phyloP scores from a whole-genome alignment of 169 alveolate species.

The Toxoplasma gondii region DNA sequence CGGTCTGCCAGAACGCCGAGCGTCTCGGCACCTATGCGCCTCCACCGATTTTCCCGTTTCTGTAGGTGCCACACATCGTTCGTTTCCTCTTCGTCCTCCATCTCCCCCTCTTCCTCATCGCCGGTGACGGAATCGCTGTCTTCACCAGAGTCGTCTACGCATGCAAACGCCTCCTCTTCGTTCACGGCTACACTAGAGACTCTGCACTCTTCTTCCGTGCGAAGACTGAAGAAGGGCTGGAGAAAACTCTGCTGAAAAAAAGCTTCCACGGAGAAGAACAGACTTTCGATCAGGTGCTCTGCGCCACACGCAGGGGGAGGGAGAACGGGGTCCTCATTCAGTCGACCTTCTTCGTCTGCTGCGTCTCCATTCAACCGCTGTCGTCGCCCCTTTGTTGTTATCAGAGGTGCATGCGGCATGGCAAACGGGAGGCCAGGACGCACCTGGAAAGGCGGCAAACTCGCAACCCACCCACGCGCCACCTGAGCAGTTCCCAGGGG shows the following conservation, averaged over 20 bases:
- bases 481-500: constrained; percentile 19
- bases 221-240: background rate
- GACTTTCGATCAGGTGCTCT: constrained; percentile 16
- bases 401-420: background rate
- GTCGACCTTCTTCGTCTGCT: background rate
- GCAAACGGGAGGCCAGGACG: constrained; percentile 12
- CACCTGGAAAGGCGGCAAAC: background rate
- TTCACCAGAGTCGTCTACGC: background rate
- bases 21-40: background rate
- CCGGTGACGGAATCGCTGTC: background rate
- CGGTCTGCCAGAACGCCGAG: background rate
- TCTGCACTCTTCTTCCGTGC: background rate
- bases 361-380: background rate
- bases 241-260: background rate
- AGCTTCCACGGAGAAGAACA: constrained; percentile 24
- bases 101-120: constrained; percentile 23
- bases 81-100: constrained; percentile 14
- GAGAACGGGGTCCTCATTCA: background rate
- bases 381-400: background rate
- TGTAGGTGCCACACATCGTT: background rate
- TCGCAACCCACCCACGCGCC: constrained; percentile 4
- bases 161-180: background rate
- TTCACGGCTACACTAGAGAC: background rate
- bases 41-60: constrained; percentile 19
- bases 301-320: background rate